Base-by-base conservation (phyloP, 768 basidiomycete species). In the Lentinula guzmanii region DNA sequence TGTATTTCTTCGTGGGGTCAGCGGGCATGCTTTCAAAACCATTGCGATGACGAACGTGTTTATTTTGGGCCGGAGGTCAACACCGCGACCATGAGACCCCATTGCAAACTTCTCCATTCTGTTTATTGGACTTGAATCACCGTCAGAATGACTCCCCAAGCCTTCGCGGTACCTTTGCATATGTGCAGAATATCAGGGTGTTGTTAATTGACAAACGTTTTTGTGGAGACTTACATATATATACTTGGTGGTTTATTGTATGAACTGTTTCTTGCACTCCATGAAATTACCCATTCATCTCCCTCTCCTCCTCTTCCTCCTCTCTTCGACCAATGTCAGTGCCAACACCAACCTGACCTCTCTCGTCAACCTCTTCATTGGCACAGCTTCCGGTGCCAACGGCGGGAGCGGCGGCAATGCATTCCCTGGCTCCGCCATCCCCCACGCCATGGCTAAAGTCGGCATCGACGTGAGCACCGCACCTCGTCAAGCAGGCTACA, bases 371-470 rank as follows among this genome's bases (percentile, higher is more conserved):
- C 69, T 82, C 4, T 82, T 82, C 69, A 82, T 82, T 43, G 80
- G 80, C 16, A 82, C 81, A 0, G 76, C 75, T 6, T 76, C 79
- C 7, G 76, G 77, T 13, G 76, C 77, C 4, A 74, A 75, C 62
- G 79, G 78, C 37, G 76, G 73, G 7, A 79, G 78, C 59, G 76
- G 79, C 43, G 80, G 80, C 37, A 81, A 81, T 70, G 78, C 69
- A 3, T 82, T 82, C 64, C 81, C 81, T 46, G 81, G 81, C 71
- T 66, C 64, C 1, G 79, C 81, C 16, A 68, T 82, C 11, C 81
- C 80, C 0, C 79, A 81, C 71, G 81, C 75, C 0, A 81, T 82
- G 80, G 80, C 74, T n/a, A 82, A 82, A 69, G 80, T 78, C 31
- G 81, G 80, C 0, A 82, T 82, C 21, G 81, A 82, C 64, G 79